A percentile compares a stretch with the other conserved stretches of the same genome.
Evolutionary conservation across 169 alveolate species (phyloP).

Genomic region (Plasmodium relictum): DNA sequence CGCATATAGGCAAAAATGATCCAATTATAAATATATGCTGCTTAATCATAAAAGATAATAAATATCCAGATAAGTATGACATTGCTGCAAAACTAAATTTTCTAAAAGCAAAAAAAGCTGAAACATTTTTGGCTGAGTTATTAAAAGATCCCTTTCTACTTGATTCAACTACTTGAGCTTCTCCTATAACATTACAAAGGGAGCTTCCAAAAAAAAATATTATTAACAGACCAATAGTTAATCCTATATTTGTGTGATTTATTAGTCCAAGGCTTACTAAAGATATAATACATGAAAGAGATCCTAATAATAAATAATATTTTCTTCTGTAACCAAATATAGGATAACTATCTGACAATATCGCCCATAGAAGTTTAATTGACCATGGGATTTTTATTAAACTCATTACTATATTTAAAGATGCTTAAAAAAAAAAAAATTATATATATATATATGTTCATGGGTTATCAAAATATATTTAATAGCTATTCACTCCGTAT

Average conservation of each 20-base stretch:
- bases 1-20: conserved; percentile 84
- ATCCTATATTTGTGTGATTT: conserved; percentile 63
- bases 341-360: conserved; percentile 89
- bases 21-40: conserved; percentile 86
- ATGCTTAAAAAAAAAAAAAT: conserved; percentile 79
- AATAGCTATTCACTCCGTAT: no score
- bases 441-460: background rate
- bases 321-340: conserved; percentile 90
- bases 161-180: conserved; percentile 91
- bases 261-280: conserved; percentile 74
- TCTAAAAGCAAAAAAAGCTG: conserved; percentile 88
- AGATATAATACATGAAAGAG: conserved; percentile 83
- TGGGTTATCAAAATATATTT: no score
- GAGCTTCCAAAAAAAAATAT: conserved; percentile 84
- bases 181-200: conserved; percentile 91
- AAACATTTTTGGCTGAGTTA: conserved; percentile 83
- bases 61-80: conserved; percentile 87
- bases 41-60: conserved; percentile 64
- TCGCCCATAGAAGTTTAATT: conserved; percentile 89
- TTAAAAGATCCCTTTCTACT: conserved; percentile 81
- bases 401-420: conserved; percentile 85
- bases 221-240: conserved; percentile 82
- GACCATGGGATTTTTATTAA: conserved; percentile 90
- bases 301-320: conserved; percentile 87
- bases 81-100: conserved; percentile 87